phyloP scores from a whole-genome alignment of 345 rosid species.

The Cardiospermum halicacabum region DNA sequence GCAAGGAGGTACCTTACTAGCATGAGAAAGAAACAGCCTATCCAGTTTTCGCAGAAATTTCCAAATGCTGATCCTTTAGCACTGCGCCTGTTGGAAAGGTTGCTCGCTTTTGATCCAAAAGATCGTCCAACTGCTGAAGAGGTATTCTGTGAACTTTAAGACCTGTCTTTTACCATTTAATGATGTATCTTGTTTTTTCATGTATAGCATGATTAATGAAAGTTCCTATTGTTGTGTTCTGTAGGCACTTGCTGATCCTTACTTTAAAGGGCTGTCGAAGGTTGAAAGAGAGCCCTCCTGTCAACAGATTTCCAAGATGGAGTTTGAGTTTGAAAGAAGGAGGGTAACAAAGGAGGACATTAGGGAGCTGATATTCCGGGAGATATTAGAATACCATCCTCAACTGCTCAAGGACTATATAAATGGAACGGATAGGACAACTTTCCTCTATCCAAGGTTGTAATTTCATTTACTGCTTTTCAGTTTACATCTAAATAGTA shows the following conservation, averaged over 20 bases:
- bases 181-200: background rate
- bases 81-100: conserved; percentile 57
- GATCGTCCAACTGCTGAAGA: conserved; percentile 89
- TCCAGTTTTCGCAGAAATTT: conserved; percentile 68
- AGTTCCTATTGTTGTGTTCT: conserved; percentile 11
- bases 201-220: background rate
- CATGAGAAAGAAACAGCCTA: conserved; percentile 89
- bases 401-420: conserved; percentile 78
- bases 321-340: conserved; percentile 92
- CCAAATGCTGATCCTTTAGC: conserved; percentile 85
- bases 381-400: conserved; percentile 94
- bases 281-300: conserved; percentile 94
- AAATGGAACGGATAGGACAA: conserved; percentile 82
- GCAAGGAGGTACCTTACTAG: conserved; percentile 87
- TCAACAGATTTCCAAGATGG: conserved; percentile 93
- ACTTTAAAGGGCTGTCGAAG: conserved; percentile 83
- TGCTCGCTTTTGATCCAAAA: conserved; percentile 93
- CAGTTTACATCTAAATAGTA: background rate
- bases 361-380: conserved; percentile 76
- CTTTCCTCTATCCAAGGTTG: conserved; percentile 93
- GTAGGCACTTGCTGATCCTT: conserved; percentile 88
- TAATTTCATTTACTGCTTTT: conserved; percentile 11
- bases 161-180: background rate
- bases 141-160: conserved; percentile 41
- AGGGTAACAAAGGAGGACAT: conserved; percentile 90